phyloP scores from a whole-genome alignment of 2,329 filamentous ascomycete genomes.

The Fusarium verticillioides region DNA sequence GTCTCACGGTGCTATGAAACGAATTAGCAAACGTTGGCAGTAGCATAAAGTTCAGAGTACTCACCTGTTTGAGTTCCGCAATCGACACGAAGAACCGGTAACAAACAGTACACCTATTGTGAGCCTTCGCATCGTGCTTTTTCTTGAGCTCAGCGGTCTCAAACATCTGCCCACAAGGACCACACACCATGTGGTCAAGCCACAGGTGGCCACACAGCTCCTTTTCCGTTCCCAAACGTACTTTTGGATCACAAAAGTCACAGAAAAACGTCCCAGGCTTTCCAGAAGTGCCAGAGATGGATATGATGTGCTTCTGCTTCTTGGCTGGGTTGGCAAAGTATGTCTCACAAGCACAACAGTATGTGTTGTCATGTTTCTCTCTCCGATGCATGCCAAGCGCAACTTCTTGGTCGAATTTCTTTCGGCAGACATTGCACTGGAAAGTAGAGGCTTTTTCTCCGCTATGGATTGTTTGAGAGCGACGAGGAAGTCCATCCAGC shows the following conservation, averaged over 20 bases:
- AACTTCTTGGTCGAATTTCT: fast-evolving
- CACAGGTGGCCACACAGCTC: fast-evolving
- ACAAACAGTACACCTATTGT: background rate
- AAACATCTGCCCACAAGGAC: background rate
- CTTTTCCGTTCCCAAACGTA: background rate
- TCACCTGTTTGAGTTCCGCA: background rate
- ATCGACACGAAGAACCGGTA: background rate
- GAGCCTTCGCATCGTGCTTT: background rate
- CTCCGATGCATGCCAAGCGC: fast-evolving
- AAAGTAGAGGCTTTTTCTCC: background rate
- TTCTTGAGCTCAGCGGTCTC: background rate
- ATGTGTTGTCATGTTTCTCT: fast-evolving
- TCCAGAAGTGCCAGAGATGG: background rate
- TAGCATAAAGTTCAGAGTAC: background rate
- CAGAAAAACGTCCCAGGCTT: background rate
- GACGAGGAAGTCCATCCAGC: background rate
- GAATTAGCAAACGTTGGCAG: background rate
- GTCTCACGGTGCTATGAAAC: background rate
- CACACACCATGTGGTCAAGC: background rate
- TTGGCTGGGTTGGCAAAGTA: background rate
- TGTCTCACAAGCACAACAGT: background rate
- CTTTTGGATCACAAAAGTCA: background rate
- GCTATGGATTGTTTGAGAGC: background rate
- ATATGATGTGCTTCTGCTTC: background rate
- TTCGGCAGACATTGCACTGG: background rate